phyloP scores from a whole-genome alignment of 2,329 filamentous ascomycete species.

The Tolypocladium guangdongense region DNA sequence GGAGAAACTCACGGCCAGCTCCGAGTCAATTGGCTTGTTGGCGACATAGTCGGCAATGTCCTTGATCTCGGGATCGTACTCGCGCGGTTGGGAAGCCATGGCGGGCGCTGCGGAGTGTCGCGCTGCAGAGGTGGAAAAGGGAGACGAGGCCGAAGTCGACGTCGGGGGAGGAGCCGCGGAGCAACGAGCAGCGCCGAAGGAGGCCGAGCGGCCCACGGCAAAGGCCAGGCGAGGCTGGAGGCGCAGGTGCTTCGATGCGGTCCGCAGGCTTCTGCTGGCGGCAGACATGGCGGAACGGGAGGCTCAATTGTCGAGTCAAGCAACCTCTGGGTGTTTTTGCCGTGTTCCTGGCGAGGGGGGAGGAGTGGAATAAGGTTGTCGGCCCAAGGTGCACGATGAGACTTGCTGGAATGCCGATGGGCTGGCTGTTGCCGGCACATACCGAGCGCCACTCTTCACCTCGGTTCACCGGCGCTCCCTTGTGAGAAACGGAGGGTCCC shows the following conservation, averaged over 20 bases:
- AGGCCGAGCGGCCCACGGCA: constrained; percentile 12
- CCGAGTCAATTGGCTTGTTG: constrained; percentile 81
- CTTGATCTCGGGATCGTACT: constrained; percentile 85
- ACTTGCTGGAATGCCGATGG: too few relatives aligned
- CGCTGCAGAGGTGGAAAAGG: constrained; percentile 38
- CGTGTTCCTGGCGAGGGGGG: neutral
- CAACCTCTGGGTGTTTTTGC: neutral
- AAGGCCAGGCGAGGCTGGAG: constrained; percentile 26
- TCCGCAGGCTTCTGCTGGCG: constrained; percentile 42
- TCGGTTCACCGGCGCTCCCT: neutral
- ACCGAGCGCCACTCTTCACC: neutral
- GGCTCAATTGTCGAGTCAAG: neutral
- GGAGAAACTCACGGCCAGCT: constrained; percentile 65
- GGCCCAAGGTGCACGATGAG: too few relatives aligned
- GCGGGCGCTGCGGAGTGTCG: constrained; percentile 37
- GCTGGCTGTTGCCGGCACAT: constrained; percentile 4
- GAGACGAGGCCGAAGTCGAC: constrained; percentile 7
- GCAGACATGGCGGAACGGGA: constrained; percentile 34
- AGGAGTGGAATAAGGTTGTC: neutral
- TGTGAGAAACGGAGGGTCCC: too few relatives aligned
- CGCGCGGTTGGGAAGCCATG: constrained; percentile 39
- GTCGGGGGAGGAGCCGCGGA: constrained; percentile 20
- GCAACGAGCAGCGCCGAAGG: constrained; percentile 16
- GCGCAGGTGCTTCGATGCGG: constrained; percentile 43
- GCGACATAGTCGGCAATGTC: constrained; percentile 95